Conservation (phyloP, 2,329 filamentous ascomycete species). For the Fusarium robinianum region DNA sequence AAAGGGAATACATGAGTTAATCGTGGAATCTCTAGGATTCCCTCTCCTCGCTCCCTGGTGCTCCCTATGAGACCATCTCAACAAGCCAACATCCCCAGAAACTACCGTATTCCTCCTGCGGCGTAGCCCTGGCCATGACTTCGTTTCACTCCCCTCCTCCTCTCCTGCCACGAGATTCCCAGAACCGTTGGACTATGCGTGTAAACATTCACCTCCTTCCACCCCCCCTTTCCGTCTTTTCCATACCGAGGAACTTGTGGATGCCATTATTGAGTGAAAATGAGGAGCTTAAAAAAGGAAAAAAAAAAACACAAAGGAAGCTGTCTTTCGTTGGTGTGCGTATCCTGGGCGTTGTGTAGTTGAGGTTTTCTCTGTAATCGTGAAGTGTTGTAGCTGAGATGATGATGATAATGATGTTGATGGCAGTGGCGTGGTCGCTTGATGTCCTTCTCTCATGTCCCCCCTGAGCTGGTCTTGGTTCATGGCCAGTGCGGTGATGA, state of each 20-base stretch:
- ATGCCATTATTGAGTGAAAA: constrained; percentile 18
- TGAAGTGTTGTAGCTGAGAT: too few species aligned
- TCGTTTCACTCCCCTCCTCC: too few species aligned
- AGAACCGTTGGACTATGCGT: too few species aligned
- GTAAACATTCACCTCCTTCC: too few species aligned
- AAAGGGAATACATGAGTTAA: too few species aligned
- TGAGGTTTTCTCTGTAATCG: constrained; percentile 14
- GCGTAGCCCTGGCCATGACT: too few species aligned
- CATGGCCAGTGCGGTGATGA: constrained; percentile 4
- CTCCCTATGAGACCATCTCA: too few species aligned
- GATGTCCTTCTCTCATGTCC: constrained; percentile 1
- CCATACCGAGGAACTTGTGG: constrained; percentile 11
- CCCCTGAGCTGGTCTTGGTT: not conserved
- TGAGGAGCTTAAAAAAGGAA: constrained; percentile 10
- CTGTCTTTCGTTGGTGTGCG: constrained; percentile 10
- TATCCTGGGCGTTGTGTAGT: constrained; percentile 3
- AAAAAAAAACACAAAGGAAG: constrained; percentile 6
- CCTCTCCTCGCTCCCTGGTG: too few species aligned
- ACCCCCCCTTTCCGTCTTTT: constrained; percentile 11
- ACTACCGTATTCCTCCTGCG: too few species aligned
- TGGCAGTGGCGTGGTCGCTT: not conserved
- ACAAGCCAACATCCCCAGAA: too few species aligned
- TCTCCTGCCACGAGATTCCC: too few species aligned
- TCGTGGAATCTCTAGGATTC: too few species aligned
- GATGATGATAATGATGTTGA: not conserved